Base-by-base conservation (phyloP, 352 stramenopile genomes). In the Aphanomyces stellatus region DNA sequence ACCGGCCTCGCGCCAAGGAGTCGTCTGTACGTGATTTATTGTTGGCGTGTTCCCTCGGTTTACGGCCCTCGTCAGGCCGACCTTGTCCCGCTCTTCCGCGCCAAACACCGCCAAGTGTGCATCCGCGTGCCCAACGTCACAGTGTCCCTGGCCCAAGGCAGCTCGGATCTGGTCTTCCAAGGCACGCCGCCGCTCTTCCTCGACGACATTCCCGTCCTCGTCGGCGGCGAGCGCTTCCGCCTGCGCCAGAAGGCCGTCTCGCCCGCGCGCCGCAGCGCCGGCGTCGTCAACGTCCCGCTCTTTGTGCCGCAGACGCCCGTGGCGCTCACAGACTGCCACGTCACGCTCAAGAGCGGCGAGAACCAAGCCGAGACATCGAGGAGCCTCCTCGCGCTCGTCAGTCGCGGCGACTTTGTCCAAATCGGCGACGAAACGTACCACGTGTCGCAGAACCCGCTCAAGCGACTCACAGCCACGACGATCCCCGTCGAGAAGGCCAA, bases 91-190 rank as follows among this genome's bases (percentile, higher is more conserved):
- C 17, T 67, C 15, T 67, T 35, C 34, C 19, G 28, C 4, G 41
- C 60, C 60, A 67, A 35, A 11, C n/a, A 31, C 22, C 42, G 17
- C 2, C n/a, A 57, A 17, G 60, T 67, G 7, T 67, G 60, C 41
- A 67, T 67, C 41, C 60, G 48, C 4, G 60, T 67, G 30, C 60
- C 60, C 19, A 56, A 67, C 60, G 57, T 37, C 46, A 19, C 51
- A 11, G 60, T 67, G 34, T 67, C 60, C 3, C 30, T 67, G 8
- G 60, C 35, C 6, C 2, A 22, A 19, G 37, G 41, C 25, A 22
- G 34, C 5, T 13, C 59, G 27, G 22, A 31, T 8, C 25, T 67
- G 19, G 34, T 22, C 15, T 67, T 67, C 17, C 24, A 17, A 11
- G n/a, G 4, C 22, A 46, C n/a, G 19, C 17, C 30, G 4, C 60